phyloP scores from a whole-genome alignment of 345 rosid species.

The Mercurialis annua region DNA sequence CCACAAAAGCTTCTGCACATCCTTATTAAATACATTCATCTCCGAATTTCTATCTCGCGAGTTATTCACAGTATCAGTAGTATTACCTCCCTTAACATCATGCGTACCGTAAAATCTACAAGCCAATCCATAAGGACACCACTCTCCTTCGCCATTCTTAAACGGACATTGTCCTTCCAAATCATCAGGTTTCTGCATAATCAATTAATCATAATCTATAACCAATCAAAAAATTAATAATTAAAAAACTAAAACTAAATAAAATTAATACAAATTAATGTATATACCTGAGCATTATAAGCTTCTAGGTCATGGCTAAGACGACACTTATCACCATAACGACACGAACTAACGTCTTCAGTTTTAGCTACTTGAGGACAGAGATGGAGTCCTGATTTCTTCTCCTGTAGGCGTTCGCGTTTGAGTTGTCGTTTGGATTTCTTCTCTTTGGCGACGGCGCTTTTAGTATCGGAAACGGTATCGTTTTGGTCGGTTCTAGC shows the following conservation, averaged over 20 bases:
- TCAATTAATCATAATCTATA: slow-evolving; percentile 5
- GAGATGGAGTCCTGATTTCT: slow-evolving; percentile 55
- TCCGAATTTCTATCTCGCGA: slow-evolving; percentile 39
- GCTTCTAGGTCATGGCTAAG: slow-evolving; percentile 81
- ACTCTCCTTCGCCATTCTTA: slow-evolving; percentile 32
- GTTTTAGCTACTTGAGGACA: slow-evolving; percentile 72
- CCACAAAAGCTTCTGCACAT: slow-evolving; percentile 85
- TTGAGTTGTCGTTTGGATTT: slow-evolving; percentile 94
- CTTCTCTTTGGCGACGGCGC: slow-evolving; percentile 53
- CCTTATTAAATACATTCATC: slow-evolving; percentile 68
- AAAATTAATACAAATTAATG: neutral
- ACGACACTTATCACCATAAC: slow-evolving; percentile 62
- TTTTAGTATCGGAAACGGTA: slow-evolving; percentile 19
- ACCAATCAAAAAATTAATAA: neutral
- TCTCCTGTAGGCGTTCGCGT: slow-evolving; percentile 67
- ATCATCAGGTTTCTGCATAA: slow-evolving; percentile 77
- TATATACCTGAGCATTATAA: slow-evolving; percentile 67
- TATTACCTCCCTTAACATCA: slow-evolving; percentile 27
- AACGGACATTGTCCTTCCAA: slow-evolving; percentile 91
- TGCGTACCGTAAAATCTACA: slow-evolving; percentile 80
- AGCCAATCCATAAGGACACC: slow-evolving; percentile 72
- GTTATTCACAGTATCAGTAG: slow-evolving; percentile 12
- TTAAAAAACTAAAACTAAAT: neutral
- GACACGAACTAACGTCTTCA: slow-evolving; percentile 60
- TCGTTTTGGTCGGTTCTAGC: slow-evolving; percentile 41